Percentiles rank a stretch among this genome's conserved stretches.
phyloP scores from a whole-genome alignment of 2,329 filamentous ascomycete species.

The Diaporthe ilicicola region DNA sequence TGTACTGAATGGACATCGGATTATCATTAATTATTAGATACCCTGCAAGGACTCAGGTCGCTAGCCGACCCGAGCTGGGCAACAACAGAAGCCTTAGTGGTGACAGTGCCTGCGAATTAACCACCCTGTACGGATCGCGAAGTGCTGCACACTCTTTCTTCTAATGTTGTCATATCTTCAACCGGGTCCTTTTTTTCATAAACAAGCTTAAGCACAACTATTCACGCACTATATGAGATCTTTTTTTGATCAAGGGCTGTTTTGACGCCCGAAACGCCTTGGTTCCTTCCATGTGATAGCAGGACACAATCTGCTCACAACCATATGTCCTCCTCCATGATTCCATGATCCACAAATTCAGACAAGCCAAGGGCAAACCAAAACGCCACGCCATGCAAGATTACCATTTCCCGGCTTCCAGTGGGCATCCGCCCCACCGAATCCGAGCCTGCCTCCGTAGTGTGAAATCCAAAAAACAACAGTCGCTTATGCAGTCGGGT shows the following conservation, averaged over 20 bases:
- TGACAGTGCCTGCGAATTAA: not conserved
- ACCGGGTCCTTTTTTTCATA: conserved; percentile 19
- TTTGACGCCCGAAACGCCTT: conserved; percentile 27
- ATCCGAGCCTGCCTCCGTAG: conserved; percentile 22
- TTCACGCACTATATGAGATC: conserved; percentile 18
- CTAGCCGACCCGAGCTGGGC: not conserved
- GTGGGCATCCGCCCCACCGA: not conserved
- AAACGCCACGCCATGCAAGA: conserved; percentile 34
- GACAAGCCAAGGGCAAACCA: conserved; percentile 14
- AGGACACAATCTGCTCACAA: conserved; percentile 15
- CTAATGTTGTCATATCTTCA: not conserved
- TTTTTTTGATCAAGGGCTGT: conserved; percentile 11
- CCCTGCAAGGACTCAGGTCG: conserved; percentile 16
- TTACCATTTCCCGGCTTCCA: conserved; percentile 12
- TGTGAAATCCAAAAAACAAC: conserved; percentile 34
- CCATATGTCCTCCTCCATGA: not conserved
- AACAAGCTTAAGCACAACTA: conserved; percentile 9
- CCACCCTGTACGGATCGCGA: not conserved
- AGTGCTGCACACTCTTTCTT: conserved; percentile 6
- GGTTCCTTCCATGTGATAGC: not conserved
- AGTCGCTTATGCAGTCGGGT: conserved; percentile 65
- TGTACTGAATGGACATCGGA: not conserved
- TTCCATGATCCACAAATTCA: not conserved
- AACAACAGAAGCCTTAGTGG: not conserved
- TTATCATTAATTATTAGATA: conserved; percentile 35